Evolutionary conservation across 225 moss, liverwort and hornwort genomes (phyloP), one percentile per base, ranked within the genome.

Genomic region (Physcomitrium patens): DNA sequence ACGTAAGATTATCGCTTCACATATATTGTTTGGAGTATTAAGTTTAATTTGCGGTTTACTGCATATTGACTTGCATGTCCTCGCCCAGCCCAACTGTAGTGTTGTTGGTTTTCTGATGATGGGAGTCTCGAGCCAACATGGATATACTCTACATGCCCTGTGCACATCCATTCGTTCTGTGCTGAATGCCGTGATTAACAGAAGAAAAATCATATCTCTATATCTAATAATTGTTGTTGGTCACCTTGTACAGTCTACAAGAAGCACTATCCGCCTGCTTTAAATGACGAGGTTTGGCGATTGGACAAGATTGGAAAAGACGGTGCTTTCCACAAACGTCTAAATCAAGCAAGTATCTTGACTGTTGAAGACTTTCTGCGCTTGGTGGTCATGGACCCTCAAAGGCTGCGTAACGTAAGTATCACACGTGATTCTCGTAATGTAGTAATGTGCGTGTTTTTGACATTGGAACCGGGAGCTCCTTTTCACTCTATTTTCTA

Each of bases 271-370:
- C 86, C 85, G 15, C 85, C 85, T 31, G 78, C 81, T 10, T 68
- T 86, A 63, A n/a, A 53, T 51, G 86, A 86, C 20, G 86, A 86
- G 60, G 83, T 86, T 37, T 86, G 86, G 83, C 80, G 80, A 1
- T 23, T 86, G 68, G 86, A 86, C 68, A 86, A 83, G 80, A 86
- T 86, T 18, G 86, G 86, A 0, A 83, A 86, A 52, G 86, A 86
- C 22, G 86, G 86, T 62, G 83, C 86, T 64, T 86, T 86, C 15
- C 86, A 86, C 71, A 86, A 86, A 80, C 83, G 86, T 31, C 83
- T 86, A 3, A 82, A 80, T 10, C 55, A 0, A 20, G 9, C 80
- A 1, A 67, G 65, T 0, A 86, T 86, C 0, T 68, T 71, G 77
- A 83, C 82, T 3, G 83, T 86, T 65, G 86, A 86, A 45, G 82